Percentiles rank a stretch among this genome's conserved stretches.
Evolutionary conservation across 2,329 filamentous ascomycete genomes (phyloP).

Genomic region (Rhexocercosporidium sp.): DNA sequence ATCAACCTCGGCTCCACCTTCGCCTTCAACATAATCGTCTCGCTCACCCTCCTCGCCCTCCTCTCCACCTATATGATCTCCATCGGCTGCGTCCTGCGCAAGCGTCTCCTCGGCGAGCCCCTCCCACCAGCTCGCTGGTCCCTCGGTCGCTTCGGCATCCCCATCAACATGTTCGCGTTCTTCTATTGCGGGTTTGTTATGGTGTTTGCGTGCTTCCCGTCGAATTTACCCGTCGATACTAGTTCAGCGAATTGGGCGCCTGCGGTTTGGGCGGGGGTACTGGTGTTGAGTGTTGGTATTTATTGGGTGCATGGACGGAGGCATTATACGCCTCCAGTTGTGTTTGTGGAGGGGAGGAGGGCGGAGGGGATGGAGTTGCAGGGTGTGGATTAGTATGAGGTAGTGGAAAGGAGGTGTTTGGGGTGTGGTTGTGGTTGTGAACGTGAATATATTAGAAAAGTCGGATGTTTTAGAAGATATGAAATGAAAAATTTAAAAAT

Average conservation of each 20-base stretch:
- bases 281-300: conserved; percentile 29
- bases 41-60: conserved; percentile 54
- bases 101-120: conserved; percentile 45
- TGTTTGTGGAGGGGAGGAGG: conserved; percentile 29
- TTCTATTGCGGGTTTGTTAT: conserved; percentile 52
- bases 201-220: conserved; percentile 56
- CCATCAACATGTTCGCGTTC: conserved; percentile 50
- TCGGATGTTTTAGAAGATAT: too few species aligned
- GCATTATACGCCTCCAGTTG: conserved; percentile 41
- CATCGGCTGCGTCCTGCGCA: conserved; percentile 46
- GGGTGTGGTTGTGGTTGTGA: neutral
- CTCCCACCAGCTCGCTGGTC: conserved; percentile 49
- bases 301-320: conserved; percentile 44
- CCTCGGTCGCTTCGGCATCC: conserved; percentile 49
- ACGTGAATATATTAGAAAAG: neutral
- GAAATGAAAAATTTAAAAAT: too few species aligned
- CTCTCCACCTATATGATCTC: conserved; percentile 58
- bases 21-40: conserved; percentile 60
- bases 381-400: conserved; percentile 12
- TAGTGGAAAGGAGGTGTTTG: too few species aligned
- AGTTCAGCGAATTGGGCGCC: conserved; percentile 52
- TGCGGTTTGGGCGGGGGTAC: conserved; percentile 30
- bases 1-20: conserved; percentile 58
- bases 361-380: conserved; percentile 23
- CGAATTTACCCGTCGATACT: conserved; percentile 43